Base-by-base conservation (phyloP, 169 alveolate genomes). In the Cryptosporidium ryanae region DNA sequence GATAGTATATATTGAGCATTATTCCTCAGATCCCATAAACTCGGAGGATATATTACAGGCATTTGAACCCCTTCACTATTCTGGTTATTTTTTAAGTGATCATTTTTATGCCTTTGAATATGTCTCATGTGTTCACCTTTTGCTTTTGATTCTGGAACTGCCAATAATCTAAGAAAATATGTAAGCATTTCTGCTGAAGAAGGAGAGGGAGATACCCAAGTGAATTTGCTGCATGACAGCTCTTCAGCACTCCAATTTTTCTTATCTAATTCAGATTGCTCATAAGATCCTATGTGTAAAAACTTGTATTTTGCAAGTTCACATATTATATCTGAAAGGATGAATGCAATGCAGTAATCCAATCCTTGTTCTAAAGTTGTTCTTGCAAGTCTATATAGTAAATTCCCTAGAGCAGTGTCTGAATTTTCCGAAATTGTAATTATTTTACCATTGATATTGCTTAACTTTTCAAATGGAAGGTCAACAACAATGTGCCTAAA, bases 131-230 rank as follows among this genome's bases (percentile, higher is more conserved):
- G 87, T 4, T 76, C 87, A 44, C 31, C 25, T 65, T 59, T 55
- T 17, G 87, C 87, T 27, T 76, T 76, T 43, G 32, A 38, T n/a
- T 76, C 87, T 13, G 68, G 87, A 44, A 76, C 87, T 44, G 87
- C 87, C 13, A 76, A 65, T 34, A 76, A 59, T 59, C 87, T 76
- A 12, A 76, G 49, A 59, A 76, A 76, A 48, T 76, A 76, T 0
- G 87, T 76, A 2, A 76, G 52, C 87, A 76, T 76, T 34, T 76
- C 87, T 2, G 87, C 87, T 2, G 87, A 76, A 43, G 64, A 76
- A 21, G 87, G 87, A 27, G 87, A 76, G 4, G 87, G 87, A 1
- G 71, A 55, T 57, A 76, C 38, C 87, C 87, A 76, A 18, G 63
- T 59, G 52, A 25, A 27, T 55, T 70, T 55, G 21, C 52, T 55